A percentile compares a stretch with the other conserved stretches of the same genome.
These are phyloP conservation scores for Dothideomycetes sp. DNA, from an alignment of 2,329 filamentous ascomycete genomes.

Conservation along the genomic window DNA sequence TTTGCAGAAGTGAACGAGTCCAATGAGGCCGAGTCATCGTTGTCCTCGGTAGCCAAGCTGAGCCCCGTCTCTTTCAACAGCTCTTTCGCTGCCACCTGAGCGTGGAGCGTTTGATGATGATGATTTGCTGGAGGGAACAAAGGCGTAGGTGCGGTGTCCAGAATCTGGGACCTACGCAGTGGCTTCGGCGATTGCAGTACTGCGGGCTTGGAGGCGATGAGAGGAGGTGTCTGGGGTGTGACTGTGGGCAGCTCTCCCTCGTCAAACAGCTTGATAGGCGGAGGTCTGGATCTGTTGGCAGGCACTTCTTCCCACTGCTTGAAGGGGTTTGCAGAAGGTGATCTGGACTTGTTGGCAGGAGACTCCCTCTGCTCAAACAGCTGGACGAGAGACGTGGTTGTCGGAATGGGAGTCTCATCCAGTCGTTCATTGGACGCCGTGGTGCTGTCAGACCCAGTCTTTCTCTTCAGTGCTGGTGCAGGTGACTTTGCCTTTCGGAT, in stretches of 20 bases:
- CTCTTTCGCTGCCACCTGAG: no score
- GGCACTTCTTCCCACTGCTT: no score
- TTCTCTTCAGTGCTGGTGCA: background rate
- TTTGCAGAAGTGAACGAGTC: constrained; percentile 15
- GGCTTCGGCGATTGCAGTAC: constrained; percentile 32
- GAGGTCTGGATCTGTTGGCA: no score
- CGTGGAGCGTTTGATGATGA: no score
- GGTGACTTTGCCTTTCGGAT: no score
- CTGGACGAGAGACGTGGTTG: constrained; percentile 54
- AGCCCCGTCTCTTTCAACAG: no score
- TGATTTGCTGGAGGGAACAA: constrained; percentile 1
- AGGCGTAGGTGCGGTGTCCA: constrained; percentile 1
- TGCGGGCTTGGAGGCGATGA: constrained; percentile 16
- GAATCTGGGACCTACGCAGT: constrained; percentile 11
- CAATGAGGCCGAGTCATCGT: constrained; percentile 13
- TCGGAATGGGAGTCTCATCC: constrained; percentile 49
- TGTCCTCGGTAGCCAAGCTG: constrained; percentile 7
- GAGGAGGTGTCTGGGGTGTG: constrained; percentile 1
- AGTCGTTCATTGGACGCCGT: constrained; percentile 12
- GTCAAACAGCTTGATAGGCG: constrained; percentile 63
- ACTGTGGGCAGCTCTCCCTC: constrained; percentile 23
- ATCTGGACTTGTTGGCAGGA: constrained; percentile 7
- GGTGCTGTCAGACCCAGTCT: background rate
- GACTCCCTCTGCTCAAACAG: constrained; percentile 50
- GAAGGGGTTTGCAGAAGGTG: constrained; percentile 9